These are phyloP conservation scores for Hanseniaspora mollemarum DNA, from an alignment of 805 yeast genomes.

Conservation along the genomic window DNA sequence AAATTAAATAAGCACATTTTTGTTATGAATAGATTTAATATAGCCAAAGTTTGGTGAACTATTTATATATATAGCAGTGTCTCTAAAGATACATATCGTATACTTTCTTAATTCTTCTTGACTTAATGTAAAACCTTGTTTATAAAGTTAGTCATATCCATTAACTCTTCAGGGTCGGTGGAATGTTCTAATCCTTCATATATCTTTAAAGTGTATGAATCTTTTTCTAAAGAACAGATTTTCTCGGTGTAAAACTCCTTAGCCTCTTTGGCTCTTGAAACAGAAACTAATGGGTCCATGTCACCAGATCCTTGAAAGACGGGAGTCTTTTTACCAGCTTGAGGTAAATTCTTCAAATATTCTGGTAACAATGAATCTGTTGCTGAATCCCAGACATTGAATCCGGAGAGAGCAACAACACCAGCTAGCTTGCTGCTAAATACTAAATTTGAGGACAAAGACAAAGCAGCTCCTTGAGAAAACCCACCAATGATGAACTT, in stretches of 20 bases:
- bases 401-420: slow-evolving; percentile 65
- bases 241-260: slow-evolving; percentile 35
- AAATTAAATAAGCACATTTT: slow-evolving; percentile 13
- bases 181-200: slow-evolving; percentile 62
- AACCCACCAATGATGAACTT: slow-evolving; percentile 88
- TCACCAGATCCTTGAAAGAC: slow-evolving; percentile 85
- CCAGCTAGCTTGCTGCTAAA: slow-evolving; percentile 64
- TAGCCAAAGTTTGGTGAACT: background rate
- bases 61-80: background rate
- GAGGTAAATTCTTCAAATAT: slow-evolving; percentile 26
- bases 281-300: slow-evolving; percentile 51
- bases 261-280: slow-evolving; percentile 30
- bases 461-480: slow-evolving; percentile 82
- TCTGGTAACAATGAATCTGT: slow-evolving; percentile 15
- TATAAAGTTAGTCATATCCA: slow-evolving; percentile 41
- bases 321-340: slow-evolving; percentile 51
- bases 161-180: slow-evolving; percentile 54
- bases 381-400: slow-evolving; percentile 34
- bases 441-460: slow-evolving; percentile 49
- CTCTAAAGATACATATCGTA: no score
- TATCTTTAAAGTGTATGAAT: slow-evolving; percentile 37
- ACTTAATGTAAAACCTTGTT: slow-evolving; percentile 23
- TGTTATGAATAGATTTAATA: background rate
- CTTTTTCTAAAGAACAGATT: slow-evolving; percentile 23
- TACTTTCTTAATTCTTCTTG: background rate